Base-by-base conservation (phyloP, 2,329 filamentous ascomycete genomes). In the Aspergillus sp. region DNA sequence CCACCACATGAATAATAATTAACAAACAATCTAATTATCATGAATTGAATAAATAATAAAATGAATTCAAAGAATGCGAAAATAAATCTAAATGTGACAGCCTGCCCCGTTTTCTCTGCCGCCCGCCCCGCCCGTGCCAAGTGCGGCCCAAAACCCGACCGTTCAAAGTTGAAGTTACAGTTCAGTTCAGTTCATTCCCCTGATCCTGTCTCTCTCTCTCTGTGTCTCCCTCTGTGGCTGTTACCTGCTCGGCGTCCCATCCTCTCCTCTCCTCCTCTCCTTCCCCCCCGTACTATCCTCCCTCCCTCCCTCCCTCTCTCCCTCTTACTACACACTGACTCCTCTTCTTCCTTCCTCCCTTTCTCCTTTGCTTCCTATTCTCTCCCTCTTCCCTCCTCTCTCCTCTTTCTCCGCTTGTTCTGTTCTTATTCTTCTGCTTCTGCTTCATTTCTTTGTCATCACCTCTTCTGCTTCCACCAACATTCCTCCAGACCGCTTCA, bases 51-150 rank as follows among this genome's bases (percentile, higher is more conserved):
- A 13, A 13, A 13, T 13, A 36, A 36, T 36, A 36, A 36, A 32
- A 36, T 13, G 32, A 36, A 30, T 30, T 36, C 32, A 36, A 36
- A n/a, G 17, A 10, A 28, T 28, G 25, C 25, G 25, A 28, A 19
- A 12, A 9, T 4, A 30, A 50, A 50, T 50, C n/a, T 50, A 50
- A 50, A 32, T 50, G 55, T 58, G 55, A 45, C 55, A 21, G 49
- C 53, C 51, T 36, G 59, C 59, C 55, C 59, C 55, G 59, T 62
- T 50, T 45, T 38, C 60, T 56, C 53, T 61, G 48, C 61, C 61
- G 55, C 51, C 30, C 50, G 52, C 58, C 55, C 58, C 61, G 58
- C 56, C 56, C 59, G 32, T 59, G 62, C 62, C 62, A 63, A 62
- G 62, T 59, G 39, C 57, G 50, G 50, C 57, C 57, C 57, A 58